Evolutionary conservation across 768 basidiomycete genomes (phyloP).

Genomic region (Russula sp.): DNA sequence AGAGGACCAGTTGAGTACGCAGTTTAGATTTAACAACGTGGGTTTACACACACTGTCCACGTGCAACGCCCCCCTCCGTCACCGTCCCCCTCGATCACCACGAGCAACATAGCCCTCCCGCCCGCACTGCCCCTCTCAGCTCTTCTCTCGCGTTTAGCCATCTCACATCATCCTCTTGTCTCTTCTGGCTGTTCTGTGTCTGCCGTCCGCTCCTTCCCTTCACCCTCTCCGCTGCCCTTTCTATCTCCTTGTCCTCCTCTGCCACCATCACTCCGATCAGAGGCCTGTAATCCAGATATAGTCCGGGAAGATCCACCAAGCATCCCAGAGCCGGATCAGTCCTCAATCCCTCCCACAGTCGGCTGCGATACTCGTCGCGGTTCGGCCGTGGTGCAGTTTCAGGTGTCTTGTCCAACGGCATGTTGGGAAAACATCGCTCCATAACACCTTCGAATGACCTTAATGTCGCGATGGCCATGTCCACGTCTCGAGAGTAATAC

Average conservation of each 20-base stretch:
- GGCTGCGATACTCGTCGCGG: conserved; percentile 23
- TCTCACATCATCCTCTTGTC: conserved; percentile 47
- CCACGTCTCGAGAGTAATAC: conserved; percentile 25
- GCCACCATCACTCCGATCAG: conserved; percentile 61
- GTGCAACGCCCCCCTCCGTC: conserved; percentile 16
- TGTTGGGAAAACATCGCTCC: conserved; percentile 7
- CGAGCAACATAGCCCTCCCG: conserved; percentile 25
- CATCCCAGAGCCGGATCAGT: conserved; percentile 41
- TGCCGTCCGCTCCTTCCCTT: conserved; percentile 37
- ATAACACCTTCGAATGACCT: conserved; percentile 14
- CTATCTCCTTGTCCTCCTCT: conserved; percentile 58
- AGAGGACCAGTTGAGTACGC: conserved; percentile 15
- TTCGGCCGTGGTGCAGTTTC: conserved; percentile 9
- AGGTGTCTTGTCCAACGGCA: conserved; percentile 7
- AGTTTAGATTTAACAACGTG: conserved; percentile 13
- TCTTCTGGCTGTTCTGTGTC: conserved; percentile 67
- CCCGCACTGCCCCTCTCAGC: conserved; percentile 31
- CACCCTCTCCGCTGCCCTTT: conserved; percentile 23
- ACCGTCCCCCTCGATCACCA: conserved; percentile 22
- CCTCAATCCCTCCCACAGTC: conserved; percentile 44
- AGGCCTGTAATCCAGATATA: conserved; percentile 70
- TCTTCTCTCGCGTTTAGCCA: conserved; percentile 42
- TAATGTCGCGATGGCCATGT: conserved; percentile 14
- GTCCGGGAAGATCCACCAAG: conserved; percentile 40
- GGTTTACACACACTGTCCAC: conserved; percentile 20